Base-by-base conservation (phyloP, 2,329 filamentous ascomycete species). In the Madurella mycetomatis region DNA sequence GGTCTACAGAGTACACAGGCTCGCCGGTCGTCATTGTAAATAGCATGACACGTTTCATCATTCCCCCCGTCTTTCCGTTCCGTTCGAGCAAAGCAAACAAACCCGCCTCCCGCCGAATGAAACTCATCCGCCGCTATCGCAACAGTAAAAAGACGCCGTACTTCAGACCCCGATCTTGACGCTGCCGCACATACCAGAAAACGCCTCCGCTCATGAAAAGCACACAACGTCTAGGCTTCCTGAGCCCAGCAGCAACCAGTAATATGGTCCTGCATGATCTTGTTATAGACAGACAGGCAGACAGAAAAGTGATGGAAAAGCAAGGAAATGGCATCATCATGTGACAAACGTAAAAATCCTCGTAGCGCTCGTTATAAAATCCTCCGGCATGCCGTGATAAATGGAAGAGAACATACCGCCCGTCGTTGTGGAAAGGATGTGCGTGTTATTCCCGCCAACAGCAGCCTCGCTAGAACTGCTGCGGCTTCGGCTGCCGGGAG, bases 401-500 rank as follows among this genome's bases (percentile, higher is more conserved):
- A 15, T 5, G 4, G 11, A 12, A 4, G 34, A 37, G 11, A 25
- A 25, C 25, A 25, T 7, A 25, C 25, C 25, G 25, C 25, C 25
- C 7, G 34, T 15, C 4, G 11, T 37, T 4, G 13, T 11, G 34
- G 4, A 37, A 37, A 15, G 34, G 34, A 37, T 11, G 34, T 15
- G 34, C 4, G 34, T 9, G 13, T 15, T 9, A 11, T 9, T 11
- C 34, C 34, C 11, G 11, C 41, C 18, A 7, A 15, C 16, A 19
- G 8, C 41, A 18, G 41, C 17, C 4, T 45, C 25, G 34, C 41
- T 46, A n/a, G 7, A 32, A 45, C 31, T 39, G 41, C 39, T 49
- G 52, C 47, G 43, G 47, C 34, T 61, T 37, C 13, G 34, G 47
- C 17, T 57, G 71, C 48, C 67, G 68, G 55, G 73, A 73, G 39